Conservation (phyloP, 2,329 filamentous ascomycete species). For the Pseudogymnoascus pannorum region DNA sequence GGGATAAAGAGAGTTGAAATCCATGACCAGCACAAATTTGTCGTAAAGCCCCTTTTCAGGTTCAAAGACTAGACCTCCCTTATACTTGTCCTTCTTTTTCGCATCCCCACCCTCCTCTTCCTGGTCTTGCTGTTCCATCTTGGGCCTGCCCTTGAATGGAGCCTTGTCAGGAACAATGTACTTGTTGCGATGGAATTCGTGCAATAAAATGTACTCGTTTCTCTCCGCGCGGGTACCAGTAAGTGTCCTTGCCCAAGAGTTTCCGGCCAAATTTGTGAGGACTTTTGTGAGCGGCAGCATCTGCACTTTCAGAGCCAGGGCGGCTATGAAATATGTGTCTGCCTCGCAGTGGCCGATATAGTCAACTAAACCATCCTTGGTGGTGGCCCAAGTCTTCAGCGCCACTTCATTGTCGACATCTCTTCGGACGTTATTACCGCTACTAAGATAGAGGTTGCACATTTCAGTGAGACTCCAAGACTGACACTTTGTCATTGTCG, state of each 20-base stretch:
- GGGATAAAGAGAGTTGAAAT: conserved; percentile 98
- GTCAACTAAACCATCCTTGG: conserved; percentile 81
- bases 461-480: conserved; percentile 98
- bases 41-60: conserved; percentile 96
- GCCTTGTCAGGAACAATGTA: conserved; percentile 98
- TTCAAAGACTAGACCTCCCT: conserved; percentile 96
- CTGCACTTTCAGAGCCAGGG: conserved; percentile 80
- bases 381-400: conserved; percentile 77
- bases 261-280: conserved; percentile 90
- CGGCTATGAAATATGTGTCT: conserved; percentile 93
- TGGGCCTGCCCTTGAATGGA: conserved; percentile 66
- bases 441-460: conserved; percentile 78
- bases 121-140: conserved; percentile 61
- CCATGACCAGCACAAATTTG: conserved; percentile 98
- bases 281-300: conserved; percentile 92
- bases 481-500: conserved; percentile 92
- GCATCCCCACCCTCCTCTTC: conserved; percentile 65
- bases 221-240: conserved; percentile 94
- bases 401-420: conserved; percentile 86
- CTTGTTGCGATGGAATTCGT: conserved; percentile 94
- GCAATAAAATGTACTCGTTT: conserved; percentile 97
- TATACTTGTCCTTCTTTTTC: conserved; percentile 99
- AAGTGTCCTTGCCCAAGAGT: conserved; percentile 94
- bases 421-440: conserved; percentile 59
- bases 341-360: conserved; percentile 91